Percentiles rank a stretch among this genome's conserved stretches.
Conservation (phyloP, 2,329 filamentous ascomycete genomes). For the Cercospora janseana region DNA sequence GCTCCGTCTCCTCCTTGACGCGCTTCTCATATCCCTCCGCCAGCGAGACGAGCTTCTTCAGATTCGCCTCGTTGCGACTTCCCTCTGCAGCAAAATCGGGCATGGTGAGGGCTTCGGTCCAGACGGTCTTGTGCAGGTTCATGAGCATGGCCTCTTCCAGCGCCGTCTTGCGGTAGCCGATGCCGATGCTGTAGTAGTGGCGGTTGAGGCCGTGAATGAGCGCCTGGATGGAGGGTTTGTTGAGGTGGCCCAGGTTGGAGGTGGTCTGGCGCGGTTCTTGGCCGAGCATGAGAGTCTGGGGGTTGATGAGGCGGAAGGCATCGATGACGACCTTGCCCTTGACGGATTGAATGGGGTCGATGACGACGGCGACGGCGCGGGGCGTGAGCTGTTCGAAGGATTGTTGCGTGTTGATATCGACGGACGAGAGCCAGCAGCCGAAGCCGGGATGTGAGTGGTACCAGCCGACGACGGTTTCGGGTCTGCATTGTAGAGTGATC, state of each 20-base stretch:
- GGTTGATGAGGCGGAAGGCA: constrained; percentile 97
- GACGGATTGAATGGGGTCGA: constrained; percentile 97
- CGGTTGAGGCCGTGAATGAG: constrained; percentile 96
- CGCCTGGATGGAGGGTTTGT: constrained; percentile 99
- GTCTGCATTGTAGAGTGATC: constrained; percentile 54
- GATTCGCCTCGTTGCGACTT: constrained; percentile 78
- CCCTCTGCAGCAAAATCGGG: constrained; percentile 88
- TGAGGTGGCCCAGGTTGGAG: constrained; percentile 94
- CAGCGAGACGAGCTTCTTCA: constrained; percentile 82
- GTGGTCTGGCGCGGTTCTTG: constrained; percentile 97
- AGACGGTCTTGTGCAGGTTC: constrained; percentile 99
- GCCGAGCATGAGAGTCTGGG: constrained; percentile 94
- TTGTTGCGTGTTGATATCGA: constrained; percentile 99
- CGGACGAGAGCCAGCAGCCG: constrained; percentile 96
- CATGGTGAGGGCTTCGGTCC: constrained; percentile 97
- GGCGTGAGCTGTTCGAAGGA: constrained; percentile 99
- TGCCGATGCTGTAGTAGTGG: constrained; percentile 98
- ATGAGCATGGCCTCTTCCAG: constrained; percentile 99
- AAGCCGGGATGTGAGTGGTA: constrained; percentile 99
- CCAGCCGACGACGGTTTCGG: constrained; percentile 97
- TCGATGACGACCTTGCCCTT: constrained; percentile 99
- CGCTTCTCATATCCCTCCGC: constrained; percentile 98
- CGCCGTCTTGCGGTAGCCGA: constrained; percentile 94
- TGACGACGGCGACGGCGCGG: constrained; percentile 93
- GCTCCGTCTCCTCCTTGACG: constrained; percentile 96